Base-by-base conservation (phyloP, 75 land plant species). In the Adiantum capillusveneris region DNA sequence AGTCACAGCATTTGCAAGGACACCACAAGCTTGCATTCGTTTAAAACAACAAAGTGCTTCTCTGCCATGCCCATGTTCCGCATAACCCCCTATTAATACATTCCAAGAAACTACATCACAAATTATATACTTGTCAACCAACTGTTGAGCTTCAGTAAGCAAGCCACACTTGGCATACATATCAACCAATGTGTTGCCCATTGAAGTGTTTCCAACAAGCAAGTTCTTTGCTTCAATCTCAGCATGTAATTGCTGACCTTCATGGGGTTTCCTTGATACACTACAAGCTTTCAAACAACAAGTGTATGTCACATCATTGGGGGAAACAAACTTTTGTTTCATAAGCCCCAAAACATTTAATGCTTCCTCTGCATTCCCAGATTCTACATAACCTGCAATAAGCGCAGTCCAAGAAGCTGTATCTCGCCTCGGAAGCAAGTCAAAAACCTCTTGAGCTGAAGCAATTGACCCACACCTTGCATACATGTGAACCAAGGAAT, bases 171-270 rank as follows among this genome's bases (percentile, higher is more conserved):
- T 75, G 1, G 63, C 58, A 46, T 85, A 88, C 60, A 68, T 60
- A 44, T 79, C 82, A 46, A 88, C 11, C 19, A 88, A 72, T 31
- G 87, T 65, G 60, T 76, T 84, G 19, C 67, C 77, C 30, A 87
- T 58, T 21, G 70, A 25, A 9, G 73, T n/a, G 46, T 73, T 81
- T 24, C 44, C 2, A 7, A 59, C 0, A 18, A 65, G 9, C 42
- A 79, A 76, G 34, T 54, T 16, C 57, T 84, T 77, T 6, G 3
- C 21, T 16, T 53, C 63, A 57, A 83, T 63, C 12, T 51, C 45
- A 62, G 46, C 11, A 77, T 84, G 87, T 17, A 80, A 21, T 55
- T 77, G 78, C 28, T 39, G 73, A 16, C 75, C 68, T 28, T 53
- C 39, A 18, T 30, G 25, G 18, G 66, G 37, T 22, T 43, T 29